Base-by-base conservation (phyloP, 78 protist genomes). In the Dictyostelium capitatum region DNA sequence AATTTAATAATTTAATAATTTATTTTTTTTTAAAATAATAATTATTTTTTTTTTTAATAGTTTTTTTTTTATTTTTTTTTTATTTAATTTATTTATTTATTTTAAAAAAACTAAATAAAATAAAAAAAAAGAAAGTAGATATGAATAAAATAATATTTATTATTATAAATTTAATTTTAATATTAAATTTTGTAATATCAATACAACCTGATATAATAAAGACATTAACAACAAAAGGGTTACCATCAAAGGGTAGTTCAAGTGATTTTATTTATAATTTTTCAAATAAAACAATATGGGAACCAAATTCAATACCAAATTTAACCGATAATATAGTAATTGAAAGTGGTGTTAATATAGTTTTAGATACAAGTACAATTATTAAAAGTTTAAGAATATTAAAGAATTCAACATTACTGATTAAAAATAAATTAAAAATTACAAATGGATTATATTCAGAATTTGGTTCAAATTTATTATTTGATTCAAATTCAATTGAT, bases 251-350 rank as follows among this genome's bases (percentile, higher is more conserved):
- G 7, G 12, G 12, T 10, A 51, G 62, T 17, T 3, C 12, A 3
- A 15, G 19, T 20, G 6, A 20, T 25, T 6, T 62, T 9, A 25
- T 62, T 25, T 62, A 62, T 62, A 32, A 67, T 67, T 67, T 67
- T 67, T 67, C 75, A 67, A 67, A 67, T 32, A 37, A 67, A 15
- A 12, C 17, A 25, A 5, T 67, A 15, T 67, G 75, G 75, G 15
- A 62, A 62, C 70, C 70, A 62, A 62, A 25, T 62, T 62, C 28
- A 10, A 62, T 25, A 62, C 70, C 70, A 62, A 62, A 62, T 62
- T 14, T 5, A 0, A 67, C 43, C n/a, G 75, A 67, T 32, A 67
- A 67, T 67, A n/a, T 67, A 32, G 11, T 32, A 32, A 67, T 67
- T 15, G 75, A 67, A 30, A 15, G 48, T 17, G 75, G 75, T 28